Percentiles rank a stretch among this genome's conserved stretches.
These are phyloP conservation scores for Chondrostereum purpureum DNA, from an alignment of 1,284 basidiomycete species.

Conservation along the genomic window DNA sequence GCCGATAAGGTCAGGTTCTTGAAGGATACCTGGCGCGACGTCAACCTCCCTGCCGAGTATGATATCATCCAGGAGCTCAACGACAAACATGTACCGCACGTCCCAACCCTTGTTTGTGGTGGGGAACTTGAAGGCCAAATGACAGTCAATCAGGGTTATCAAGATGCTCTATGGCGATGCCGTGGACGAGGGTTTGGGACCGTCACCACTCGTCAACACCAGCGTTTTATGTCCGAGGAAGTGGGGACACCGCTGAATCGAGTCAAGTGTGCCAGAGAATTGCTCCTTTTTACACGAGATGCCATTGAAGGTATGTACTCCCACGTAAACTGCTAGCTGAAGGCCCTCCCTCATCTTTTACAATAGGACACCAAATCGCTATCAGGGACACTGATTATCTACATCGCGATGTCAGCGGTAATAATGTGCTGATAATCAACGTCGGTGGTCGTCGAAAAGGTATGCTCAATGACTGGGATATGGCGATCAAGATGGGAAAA, in stretches of 20 bases:
- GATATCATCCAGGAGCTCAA: slow-evolving; percentile 14
- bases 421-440: background rate
- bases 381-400: background rate
- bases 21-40: background rate
- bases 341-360: background rate
- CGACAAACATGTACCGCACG: slow-evolving; percentile 10
- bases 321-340: background rate
- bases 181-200: background rate
- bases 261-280: background rate
- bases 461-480: too few species aligned
- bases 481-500: background rate
- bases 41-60: slow-evolving; percentile 9
- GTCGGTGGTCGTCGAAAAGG: background rate
- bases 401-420: background rate
- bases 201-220: background rate
- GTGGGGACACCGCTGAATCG: background rate
- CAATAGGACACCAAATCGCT: background rate
- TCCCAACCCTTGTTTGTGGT: slow-evolving; percentile 16
- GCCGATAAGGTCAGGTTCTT: background rate
- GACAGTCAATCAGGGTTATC: slow-evolving; percentile 13
- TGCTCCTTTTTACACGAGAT: background rate
- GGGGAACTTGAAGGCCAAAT: slow-evolving; percentile 12
- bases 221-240: background rate
- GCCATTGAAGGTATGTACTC: background rate
- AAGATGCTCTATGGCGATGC: background rate